Evolutionary conservation across 768 basidiomycete genomes (phyloP), one percentile per base, ranked within the genome.

Genomic region (Hortiboletus flavorubellus): DNA sequence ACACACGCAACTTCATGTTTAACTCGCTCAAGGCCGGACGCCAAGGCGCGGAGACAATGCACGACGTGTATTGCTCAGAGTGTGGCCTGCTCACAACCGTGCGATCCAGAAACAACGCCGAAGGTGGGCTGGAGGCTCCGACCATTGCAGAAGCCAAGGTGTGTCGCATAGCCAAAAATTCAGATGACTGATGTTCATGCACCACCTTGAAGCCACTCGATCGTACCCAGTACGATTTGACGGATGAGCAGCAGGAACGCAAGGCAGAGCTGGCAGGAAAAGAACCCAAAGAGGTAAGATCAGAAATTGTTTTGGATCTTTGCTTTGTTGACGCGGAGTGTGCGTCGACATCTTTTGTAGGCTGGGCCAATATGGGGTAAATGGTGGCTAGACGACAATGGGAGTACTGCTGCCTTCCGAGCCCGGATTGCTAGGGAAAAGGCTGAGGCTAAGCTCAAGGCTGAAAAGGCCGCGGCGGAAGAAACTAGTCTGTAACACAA

Each of bases 41-140:
- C 4, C 60, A 61, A 29, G 60, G 60, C 16, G 59, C 59, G 14
- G 60, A 61, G 51, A 61, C 12, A 1, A 61, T 61, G 60, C 59
- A 61, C 9, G 60, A 61, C 16, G 60, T 61, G 16, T 60, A 61
- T 46, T 61, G 60, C 35, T 60, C 60, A 5, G 60, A 61, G 44
- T 61, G 60, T n/a, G 60, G 60, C 10, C 18, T 55, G 34, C 38
- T 61, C 18, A 61, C 54, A 2, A 12, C 18, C 1, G 60, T 49
- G n/a, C 53, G 60, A 11, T 61, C 60, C 8, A 49, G 60, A 40
- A n/a, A 60, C 37, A 61, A 56, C 14, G 47, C 44, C 15, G 60
- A 61, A n/a, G 60, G 60, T 10, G 60, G 60, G 6, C 37, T 5
- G 7, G 58, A 60, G 0, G 60, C 60, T 16, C 59, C 60, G 4